These are phyloP conservation scores for Daucus carota DNA, from an alignment of 129 eudicot species.

Conservation along the genomic window DNA sequence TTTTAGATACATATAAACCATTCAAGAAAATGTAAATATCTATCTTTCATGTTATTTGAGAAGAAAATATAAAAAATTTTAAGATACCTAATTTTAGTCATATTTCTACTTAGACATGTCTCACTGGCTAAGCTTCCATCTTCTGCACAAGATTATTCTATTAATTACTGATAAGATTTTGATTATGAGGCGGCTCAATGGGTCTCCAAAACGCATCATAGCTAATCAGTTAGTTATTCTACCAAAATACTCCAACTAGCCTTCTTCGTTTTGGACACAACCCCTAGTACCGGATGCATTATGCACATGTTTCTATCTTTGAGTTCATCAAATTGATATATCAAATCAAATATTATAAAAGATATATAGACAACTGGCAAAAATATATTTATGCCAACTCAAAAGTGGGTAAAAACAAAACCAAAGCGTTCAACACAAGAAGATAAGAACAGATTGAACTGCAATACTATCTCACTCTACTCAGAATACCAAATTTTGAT, in stretches of 20 bases:
- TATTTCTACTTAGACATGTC: neutral
- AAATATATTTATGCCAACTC: neutral
- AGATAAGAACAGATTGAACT: neutral
- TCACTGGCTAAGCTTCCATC: neutral
- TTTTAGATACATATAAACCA: no score
- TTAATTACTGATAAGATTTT: neutral
- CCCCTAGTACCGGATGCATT: no score
- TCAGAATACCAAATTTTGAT: neutral
- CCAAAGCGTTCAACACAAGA: neutral
- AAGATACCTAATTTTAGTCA: no score
- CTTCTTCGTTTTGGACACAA: neutral
- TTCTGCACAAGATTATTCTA: neutral
- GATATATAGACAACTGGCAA: neutral
- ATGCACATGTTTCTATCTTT: neutral
- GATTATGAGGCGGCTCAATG: constrained; percentile 1
- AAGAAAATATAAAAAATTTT: no score
- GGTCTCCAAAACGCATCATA: neutral
- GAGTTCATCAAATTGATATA: no score
- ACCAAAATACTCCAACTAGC: neutral
- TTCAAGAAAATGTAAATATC: no score
- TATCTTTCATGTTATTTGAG: no score
- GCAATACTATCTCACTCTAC: neutral
- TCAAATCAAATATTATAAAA: no score
- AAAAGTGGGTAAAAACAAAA: neutral
- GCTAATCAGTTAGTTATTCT: neutral